Base-by-base conservation (phyloP, 192 early-diverging fungal genomes). In the Coemansia sp. region DNA sequence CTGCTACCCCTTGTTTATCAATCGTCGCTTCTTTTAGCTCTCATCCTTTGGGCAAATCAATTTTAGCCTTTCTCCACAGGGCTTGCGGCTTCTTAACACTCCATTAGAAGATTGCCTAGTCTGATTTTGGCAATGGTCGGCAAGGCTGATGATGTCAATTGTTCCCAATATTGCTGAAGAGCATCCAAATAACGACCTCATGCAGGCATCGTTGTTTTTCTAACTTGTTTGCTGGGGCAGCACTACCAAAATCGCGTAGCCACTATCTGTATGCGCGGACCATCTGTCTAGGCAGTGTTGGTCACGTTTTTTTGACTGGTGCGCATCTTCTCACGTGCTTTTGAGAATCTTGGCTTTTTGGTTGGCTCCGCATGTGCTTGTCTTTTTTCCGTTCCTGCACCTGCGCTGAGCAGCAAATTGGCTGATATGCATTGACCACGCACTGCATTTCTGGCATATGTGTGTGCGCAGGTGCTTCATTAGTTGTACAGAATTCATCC, bases 321-420 rank as follows among this genome's bases (percentile, higher is more conserved):
- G 39, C 39, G 39, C 39, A 0, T 46, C 39, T 17, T 46, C 39
- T 46, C 14, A 1, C 3, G 39, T 46, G 39, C 39, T 19, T 10
- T 54, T 57, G 64, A 22, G 57, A 29, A 66, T 66, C 64, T 25
- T 27, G 29, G 20, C 19, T 25, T 54, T 53, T 25, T 66, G 64
- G 64, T 66, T 66, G 64, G 64, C 54, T 39, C 39, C 39, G 29
- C 52, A 6, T n/a, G 57, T 33, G 30, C 30, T 30, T 32, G 51
- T 51, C 50, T 62, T 46, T 25, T 51, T n/a, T 11, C 57, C 29
- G 57, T 33, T 30, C 57, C 59, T 51, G 30, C 39, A n/a, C 50
- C 51, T 63, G 61, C 50, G 61, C 52, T 27, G 29, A 63, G 52
- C 52, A 55, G 63, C 63, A 64, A 27, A 55, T 64, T 64, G 63